Conservation (phyloP, 192 early-diverging fungal species). For the Diversispora eburnea region DNA sequence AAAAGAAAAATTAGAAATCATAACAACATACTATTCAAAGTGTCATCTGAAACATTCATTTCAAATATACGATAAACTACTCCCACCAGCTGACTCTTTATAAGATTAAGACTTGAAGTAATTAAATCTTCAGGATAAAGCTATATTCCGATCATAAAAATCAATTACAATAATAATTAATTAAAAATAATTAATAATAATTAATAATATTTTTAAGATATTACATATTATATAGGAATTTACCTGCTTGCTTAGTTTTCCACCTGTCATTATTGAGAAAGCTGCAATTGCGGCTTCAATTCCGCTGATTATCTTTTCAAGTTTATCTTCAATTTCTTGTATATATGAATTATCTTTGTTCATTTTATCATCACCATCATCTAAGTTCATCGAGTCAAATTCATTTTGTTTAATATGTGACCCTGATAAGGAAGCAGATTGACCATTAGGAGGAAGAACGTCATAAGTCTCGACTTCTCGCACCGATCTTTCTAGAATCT, state of each 20-base stretch:
- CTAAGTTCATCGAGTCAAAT: not conserved
- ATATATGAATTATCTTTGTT: not conserved
- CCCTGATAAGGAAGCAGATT: not conserved
- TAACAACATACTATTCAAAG: constrained; percentile 24
- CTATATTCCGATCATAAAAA: not conserved
- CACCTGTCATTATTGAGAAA: constrained; percentile 29
- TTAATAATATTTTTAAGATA: not conserved
- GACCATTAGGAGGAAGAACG: not conserved
- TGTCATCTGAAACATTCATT: constrained; percentile 5
- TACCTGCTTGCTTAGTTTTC: constrained; percentile 30
- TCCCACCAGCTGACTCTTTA: constrained; percentile 24
- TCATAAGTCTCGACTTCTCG: constrained; percentile 20
- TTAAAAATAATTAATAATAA: not conserved
- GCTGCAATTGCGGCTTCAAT: constrained; percentile 25
- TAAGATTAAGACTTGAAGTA: constrained; percentile 25
- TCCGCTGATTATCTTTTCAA: constrained; percentile 23
- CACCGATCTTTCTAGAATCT: constrained; percentile 26
- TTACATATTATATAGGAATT: not conserved
- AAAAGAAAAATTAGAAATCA: not conserved
- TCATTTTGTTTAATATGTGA: not conserved
- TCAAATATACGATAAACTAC: constrained; percentile 22
- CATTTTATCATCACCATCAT: constrained; percentile 15
- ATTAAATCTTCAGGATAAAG: constrained; percentile 30
- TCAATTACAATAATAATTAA: not conserved
- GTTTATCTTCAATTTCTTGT: constrained; percentile 12